A percentile compares a stretch with the other conserved stretches of the same genome.
Evolutionary conservation across 805 yeast species (phyloP).

Genomic region (Alloascoidea africana): DNA sequence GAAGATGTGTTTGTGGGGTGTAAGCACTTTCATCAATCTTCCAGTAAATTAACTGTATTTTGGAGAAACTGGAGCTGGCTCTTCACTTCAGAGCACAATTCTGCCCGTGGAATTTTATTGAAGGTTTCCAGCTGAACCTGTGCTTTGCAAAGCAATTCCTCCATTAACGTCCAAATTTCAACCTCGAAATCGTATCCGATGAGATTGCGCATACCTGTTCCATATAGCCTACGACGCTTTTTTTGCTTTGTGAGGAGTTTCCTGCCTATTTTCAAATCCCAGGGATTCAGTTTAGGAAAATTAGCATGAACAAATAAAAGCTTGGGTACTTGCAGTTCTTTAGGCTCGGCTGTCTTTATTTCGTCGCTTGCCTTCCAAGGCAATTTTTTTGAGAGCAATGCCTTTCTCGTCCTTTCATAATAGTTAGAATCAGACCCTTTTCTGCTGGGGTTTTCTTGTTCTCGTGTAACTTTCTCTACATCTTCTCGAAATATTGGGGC

Average conservation of each 20-base stretch:
- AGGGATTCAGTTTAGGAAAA: conserved; percentile 53
- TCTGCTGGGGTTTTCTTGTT: neutral
- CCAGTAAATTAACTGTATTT: neutral
- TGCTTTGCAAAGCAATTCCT: conserved; percentile 34
- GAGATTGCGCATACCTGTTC: conserved; percentile 34
- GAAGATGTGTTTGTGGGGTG: too few relatives aligned
- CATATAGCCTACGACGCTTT: conserved; percentile 36
- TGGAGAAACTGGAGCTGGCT: neutral
- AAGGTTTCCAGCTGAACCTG: conserved; percentile 29
- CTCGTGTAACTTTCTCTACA: neutral
- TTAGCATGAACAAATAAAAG: conserved; percentile 48
- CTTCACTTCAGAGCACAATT: neutral
- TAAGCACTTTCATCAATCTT: too few relatives aligned
- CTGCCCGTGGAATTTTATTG: conserved; percentile 8
- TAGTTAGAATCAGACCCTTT: neutral
- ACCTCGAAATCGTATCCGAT: conserved; percentile 44
- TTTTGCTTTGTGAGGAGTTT: conserved; percentile 26
- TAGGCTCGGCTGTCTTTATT: conserved; percentile 2
- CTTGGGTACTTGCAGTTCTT: conserved; percentile 14
- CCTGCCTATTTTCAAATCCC: conserved; percentile 27
- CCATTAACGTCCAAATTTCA: conserved; percentile 45
- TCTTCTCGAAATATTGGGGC: neutral
- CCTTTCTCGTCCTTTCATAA: neutral
- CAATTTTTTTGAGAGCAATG: neutral
- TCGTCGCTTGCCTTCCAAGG: neutral